Evolutionary conservation across 768 basidiomycete genomes (phyloP), one percentile per base, ranked within the genome.

Genomic region (Leccinum disarticulatum): DNA sequence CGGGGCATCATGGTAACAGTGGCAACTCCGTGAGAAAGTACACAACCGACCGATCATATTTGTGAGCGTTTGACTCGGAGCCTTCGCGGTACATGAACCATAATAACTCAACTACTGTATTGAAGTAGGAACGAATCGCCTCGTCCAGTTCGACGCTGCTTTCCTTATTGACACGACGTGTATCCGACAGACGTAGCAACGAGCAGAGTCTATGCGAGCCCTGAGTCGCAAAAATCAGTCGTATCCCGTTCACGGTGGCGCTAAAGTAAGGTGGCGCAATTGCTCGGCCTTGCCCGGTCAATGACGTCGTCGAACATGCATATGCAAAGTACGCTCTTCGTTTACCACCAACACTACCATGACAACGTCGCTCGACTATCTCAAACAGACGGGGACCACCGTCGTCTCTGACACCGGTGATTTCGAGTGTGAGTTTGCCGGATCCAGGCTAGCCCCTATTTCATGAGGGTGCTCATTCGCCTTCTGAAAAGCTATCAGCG

Each of bases 361-460:
- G 88, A 77, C 87, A 64, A 90, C 81, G 67, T 89, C 90, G 33
- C 87, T 92, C 64, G 89, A 91, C 73, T 76, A 77, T 57, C 89
- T 95, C 68, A 95, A 95, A 73, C 82, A 87, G 69, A 88, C 90
- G 64, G 94, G 94, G 66, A 98, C 95, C 68, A 87, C 87, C 68
- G 93, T 98, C 74, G 93, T 46, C 11, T 95, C 72, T 6, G 95
- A 98, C 81, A 91, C 93, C 58, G 95, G 95, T 55, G 94, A 96
- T 77, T 95, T 96, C 72, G 91, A 91, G 76, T 81, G 92, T 80
- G 59, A 68, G 43, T 46, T 19, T 13, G 43, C 19, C 17, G 78
- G 46, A 30, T 46, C 19, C 19, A 3, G 2, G 19, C 43, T 4
- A 38, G 60, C 59, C 60, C 67, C 61, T 64, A 49, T 69, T 55